Evolutionary conservation across 441 rosid species (phyloP).

Genomic region (Pelargonium cotyledonis): DNA sequence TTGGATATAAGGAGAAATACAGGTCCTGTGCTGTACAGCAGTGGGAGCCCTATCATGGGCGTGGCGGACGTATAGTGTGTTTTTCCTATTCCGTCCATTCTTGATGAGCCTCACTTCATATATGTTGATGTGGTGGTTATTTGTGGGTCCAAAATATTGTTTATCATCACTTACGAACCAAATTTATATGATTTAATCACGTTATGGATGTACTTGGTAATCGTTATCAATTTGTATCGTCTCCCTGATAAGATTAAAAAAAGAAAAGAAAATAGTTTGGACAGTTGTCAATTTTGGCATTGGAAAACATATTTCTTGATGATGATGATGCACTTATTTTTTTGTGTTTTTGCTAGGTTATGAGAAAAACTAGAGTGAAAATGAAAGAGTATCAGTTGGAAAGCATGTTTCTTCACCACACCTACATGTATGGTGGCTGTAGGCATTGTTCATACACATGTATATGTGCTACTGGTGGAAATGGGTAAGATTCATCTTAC

Average conservation of each 20-base stretch:
- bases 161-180: neutral
- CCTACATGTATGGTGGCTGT: conserved; percentile 91
- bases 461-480: conserved; percentile 92
- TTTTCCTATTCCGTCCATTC: too few species aligned
- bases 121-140: neutral
- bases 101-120: too few species aligned
- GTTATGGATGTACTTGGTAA: conserved; percentile 1
- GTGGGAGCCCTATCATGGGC: too few species aligned
- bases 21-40: too few species aligned
- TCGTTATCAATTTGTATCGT: neutral
- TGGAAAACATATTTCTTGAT: neutral
- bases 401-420: conserved; percentile 91
- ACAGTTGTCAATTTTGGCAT: neutral
- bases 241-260: neutral
- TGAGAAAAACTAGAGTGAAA: conserved; percentile 53
- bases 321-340: neutral
- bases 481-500: conserved; percentile 42
- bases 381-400: conserved; percentile 95
- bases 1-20: too few species aligned
- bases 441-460: conserved; percentile 95
- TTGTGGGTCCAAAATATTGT: neutral
- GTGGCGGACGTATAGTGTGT: too few species aligned
- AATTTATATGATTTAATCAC: neutral
- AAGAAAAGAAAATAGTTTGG: neutral
- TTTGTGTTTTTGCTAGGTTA: conserved; percentile 44